Evolutionary conservation across 2,329 filamentous ascomycete species (phyloP).

Genomic region (Fusarium mexicanum): DNA sequence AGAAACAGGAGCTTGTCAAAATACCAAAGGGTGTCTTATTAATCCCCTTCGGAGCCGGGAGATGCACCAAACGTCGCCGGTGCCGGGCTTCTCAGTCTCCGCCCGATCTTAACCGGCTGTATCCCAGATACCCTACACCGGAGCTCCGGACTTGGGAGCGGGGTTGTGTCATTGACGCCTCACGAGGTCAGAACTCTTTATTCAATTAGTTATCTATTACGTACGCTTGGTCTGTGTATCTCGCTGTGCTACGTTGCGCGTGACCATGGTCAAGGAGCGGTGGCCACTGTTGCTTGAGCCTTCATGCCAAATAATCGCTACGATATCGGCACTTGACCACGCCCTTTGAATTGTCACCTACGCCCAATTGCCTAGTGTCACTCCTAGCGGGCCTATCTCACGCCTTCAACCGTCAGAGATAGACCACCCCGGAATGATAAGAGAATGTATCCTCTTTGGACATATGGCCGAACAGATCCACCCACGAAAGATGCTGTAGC

Average conservation of each 20-base stretch:
- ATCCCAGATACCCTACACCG: conserved; percentile 39
- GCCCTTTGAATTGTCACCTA: conserved; percentile 33
- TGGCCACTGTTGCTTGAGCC: neutral
- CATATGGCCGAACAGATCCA: neutral
- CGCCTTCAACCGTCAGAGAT: neutral
- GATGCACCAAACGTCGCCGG: conserved; percentile 35
- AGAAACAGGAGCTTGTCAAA: neutral
- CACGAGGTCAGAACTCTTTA: conserved; percentile 6
- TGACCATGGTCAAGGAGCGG: conserved; percentile 6
- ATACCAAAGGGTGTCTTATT: conserved; percentile 20
- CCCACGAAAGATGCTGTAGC: neutral
- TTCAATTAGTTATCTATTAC: conserved; percentile 21
- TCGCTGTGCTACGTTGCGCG: conserved; percentile 4
- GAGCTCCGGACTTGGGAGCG: conserved; percentile 14
- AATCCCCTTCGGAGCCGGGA: conserved; percentile 30
- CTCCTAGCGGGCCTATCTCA: conserved; percentile 2
- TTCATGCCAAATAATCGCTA: neutral
- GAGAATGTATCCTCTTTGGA: neutral
- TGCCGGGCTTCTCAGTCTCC: conserved; percentile 34
- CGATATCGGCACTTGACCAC: conserved; percentile 29
- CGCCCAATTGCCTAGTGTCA: conserved; percentile 22
- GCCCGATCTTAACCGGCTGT: conserved; percentile 41
- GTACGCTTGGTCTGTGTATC: conserved; percentile 2
- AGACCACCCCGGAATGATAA: neutral
- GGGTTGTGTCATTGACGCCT: conserved; percentile 27